Percentiles rank a stretch among this genome's conserved stretches.
These are phyloP conservation scores for Zygoascus sp. DNA, from an alignment of 1,139 yeast genomes.

Conservation along the genomic window DNA sequence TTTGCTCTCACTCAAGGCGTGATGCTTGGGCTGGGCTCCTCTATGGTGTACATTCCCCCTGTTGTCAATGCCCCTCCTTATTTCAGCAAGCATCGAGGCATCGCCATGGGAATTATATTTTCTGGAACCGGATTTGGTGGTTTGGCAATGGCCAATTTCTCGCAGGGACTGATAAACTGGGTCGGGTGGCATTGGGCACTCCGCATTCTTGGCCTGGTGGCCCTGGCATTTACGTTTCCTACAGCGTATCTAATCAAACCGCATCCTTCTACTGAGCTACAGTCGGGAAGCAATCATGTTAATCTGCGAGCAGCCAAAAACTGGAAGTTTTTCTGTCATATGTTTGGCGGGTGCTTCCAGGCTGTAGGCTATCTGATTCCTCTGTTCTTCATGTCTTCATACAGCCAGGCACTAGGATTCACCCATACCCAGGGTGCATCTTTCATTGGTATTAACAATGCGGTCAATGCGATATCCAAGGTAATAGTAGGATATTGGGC, in stretches of 20 bases:
- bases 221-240: constrained; percentile 18
- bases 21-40: constrained; percentile 40
- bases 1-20: constrained; percentile 41
- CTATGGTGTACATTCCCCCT: constrained; percentile 40
- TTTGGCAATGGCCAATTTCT: constrained; percentile 38
- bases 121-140: constrained; percentile 46
- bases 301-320: constrained; percentile 27
- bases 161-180: constrained; percentile 32
- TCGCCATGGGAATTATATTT: constrained; percentile 43
- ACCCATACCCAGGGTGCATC: constrained; percentile 38
- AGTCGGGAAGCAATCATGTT: constrained; percentile 11
- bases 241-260: constrained; percentile 20
- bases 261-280: constrained; percentile 25
- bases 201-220: constrained; percentile 36
- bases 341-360: constrained; percentile 38
- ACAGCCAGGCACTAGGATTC: constrained; percentile 39
- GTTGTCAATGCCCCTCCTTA: constrained; percentile 42
- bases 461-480: constrained; percentile 41
- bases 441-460: constrained; percentile 43
- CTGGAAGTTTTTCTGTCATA: constrained; percentile 32
- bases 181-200: constrained; percentile 44
- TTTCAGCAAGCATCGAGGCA: constrained; percentile 38
- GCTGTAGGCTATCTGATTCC: constrained; percentile 44
- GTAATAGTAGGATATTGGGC: constrained; percentile 39
- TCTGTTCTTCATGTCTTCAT: constrained; percentile 42